Evolutionary conservation across 176 grass and related monocot species (phyloP), one percentile per base, ranked within the genome.

Genomic region (Rhynchospora pubera): DNA sequence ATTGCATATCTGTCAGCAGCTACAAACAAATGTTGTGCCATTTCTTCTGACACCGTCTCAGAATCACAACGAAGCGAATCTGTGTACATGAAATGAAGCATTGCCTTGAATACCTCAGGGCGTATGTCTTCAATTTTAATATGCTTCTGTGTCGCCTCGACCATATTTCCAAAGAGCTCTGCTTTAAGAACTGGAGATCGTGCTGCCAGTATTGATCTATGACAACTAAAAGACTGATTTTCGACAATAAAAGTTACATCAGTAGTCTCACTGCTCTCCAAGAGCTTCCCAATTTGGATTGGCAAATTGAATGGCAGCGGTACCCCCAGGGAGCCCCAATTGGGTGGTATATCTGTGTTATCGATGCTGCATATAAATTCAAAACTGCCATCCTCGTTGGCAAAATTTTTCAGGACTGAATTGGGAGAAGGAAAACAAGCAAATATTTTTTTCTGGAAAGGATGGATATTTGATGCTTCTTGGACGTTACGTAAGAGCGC

Each of bases 21-120:
- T 18, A 79, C 75, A 59, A 79, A 79, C 30, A 79, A 79, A 21
- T 79, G 75, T 42, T 79, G 75, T 42, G 52, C 11, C 24, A 59
- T 39, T 6, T 28, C 26, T 28, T 0, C 26, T 28, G 75, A 78
- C 19, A 9, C 19, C 52, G 8, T 78, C 30, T 42, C 30, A 22
- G 70, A 75, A 5, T 75, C 7, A 18, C 23, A 78, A 56, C 24
- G 11, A 78, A 78, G 0, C 16, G n/a, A 78, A 24, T 78, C 75
- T 0, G 75, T 78, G 19, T 34, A 58, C 2, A 78, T n/a, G 51
- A 56, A 79, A 58, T 55, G 52, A 59, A 79, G 21, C 75, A 79
- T 59, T 79, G 52, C 75, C 52, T 79, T 24, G 11, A 79, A 79
- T 32, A 79, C 75, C 51, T 79, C 75, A 0, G 51, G 12, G 23